Evolutionary conservation across 1,284 basidiomycete species (phyloP).

Genomic region (Phellopilus nigrolimitatus): DNA sequence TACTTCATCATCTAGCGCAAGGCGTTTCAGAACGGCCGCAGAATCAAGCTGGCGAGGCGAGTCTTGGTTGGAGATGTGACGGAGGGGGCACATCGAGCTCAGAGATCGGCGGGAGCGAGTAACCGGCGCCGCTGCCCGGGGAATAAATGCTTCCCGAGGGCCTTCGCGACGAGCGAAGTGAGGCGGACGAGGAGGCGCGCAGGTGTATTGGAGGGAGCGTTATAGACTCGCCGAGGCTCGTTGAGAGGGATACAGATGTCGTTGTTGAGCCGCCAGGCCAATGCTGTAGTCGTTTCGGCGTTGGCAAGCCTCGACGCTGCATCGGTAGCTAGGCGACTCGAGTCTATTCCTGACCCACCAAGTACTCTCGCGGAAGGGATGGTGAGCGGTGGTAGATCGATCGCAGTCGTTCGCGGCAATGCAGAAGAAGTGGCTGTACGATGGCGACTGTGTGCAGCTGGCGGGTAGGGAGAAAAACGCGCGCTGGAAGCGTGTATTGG

Average conservation of each 20-base stretch:
- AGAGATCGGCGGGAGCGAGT: slow-evolving; percentile 19
- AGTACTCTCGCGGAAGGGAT: slow-evolving; percentile 14
- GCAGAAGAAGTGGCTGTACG: neutral
- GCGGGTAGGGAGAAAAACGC: slow-evolving; percentile 16
- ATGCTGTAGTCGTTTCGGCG: neutral
- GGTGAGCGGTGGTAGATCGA: slow-evolving; percentile 18
- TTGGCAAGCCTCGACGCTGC: neutral
- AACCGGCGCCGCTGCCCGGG: slow-evolving; percentile 13
- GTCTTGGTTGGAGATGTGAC: neutral
- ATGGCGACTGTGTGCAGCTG: neutral
- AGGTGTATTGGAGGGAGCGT: slow-evolving; percentile 11
- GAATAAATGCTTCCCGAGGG: slow-evolving; percentile 12
- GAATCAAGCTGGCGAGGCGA: slow-evolving; percentile 12
- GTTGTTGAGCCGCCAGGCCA: neutral
- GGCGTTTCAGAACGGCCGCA: slow-evolving; percentile 16
- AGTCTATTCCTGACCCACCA: slow-evolving; percentile 5
- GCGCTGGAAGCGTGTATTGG: neutral
- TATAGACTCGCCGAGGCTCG: slow-evolving; percentile 12
- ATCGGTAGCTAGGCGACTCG: neutral
- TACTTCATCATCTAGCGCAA: slow-evolving; percentile 19
- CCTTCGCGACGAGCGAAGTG: slow-evolving; percentile 1
- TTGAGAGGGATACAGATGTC: slow-evolving; percentile 4
- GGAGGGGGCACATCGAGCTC: slow-evolving; percentile 8
- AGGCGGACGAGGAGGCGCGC: neutral
- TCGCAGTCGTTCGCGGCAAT: slow-evolving; percentile 8